Evolutionary conservation across 1,139 yeast genomes (phyloP), one percentile per base, ranked within the genome.

Genomic region (Sugiyamaella sp.): DNA sequence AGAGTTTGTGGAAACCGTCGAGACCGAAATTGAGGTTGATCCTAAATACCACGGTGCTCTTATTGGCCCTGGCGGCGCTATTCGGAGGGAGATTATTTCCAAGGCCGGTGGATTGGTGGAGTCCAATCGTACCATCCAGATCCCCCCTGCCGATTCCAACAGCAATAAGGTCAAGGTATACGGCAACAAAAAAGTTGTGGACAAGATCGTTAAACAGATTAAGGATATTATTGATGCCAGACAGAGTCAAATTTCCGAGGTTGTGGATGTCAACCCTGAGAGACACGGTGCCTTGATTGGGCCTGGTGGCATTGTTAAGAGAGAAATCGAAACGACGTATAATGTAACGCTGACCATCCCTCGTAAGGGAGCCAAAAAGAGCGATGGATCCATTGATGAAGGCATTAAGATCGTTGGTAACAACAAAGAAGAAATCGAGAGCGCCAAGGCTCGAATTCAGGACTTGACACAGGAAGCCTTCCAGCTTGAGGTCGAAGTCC

Each of bases 241-340:
- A 59, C 89, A 89, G 68, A 82, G 84, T 55, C 77, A 84, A 51
- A 76, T 83, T 35, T 74, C 79, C 44, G 85, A 79, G 58, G 78
- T 76, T 32, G 67, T 84, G 53, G 84, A 80, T 8, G 78, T 93
- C 62, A 80, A 95, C 42, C 82, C 84, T 69, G 87, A 84, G 55
- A 86, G 85, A 68, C 95, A 89, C 65, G 81, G 90, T 64, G 77
- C 83, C 20, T 69, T 93, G 57, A 83, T 93, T 70, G 98, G 98
- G 38, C 83, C 91, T 42, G 84, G 84, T 57, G 98, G 98, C 41
- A 68, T 82, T 12, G 79, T 81, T 55, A 89, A 93, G 73, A 85
- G 86, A 62, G 77, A 81, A 9, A 72, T 90, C 59, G 95, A 90
- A 74, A 76, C 79, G 22, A 89, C 86, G 62, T 87, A 78, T 70